Evolutionary conservation across 2,329 filamentous ascomycete species (phyloP).

Genomic region (Penicillium sp.): DNA sequence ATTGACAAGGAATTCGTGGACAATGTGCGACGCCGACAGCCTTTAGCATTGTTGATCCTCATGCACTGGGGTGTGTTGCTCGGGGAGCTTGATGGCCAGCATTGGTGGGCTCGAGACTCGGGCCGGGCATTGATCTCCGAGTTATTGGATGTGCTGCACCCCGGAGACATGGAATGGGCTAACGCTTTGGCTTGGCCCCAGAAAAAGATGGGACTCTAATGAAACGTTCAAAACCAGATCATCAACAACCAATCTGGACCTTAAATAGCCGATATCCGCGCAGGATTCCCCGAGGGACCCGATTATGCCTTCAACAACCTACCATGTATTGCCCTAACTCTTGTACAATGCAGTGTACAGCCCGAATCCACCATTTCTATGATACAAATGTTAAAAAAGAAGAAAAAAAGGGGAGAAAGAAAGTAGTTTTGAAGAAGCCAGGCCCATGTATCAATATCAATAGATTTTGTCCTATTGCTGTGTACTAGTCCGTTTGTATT

Average conservation of each 20-base stretch:
- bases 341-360: too few relatives aligned
- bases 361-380: too few relatives aligned
- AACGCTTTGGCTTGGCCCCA: constrained; percentile 34
- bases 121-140: constrained; percentile 33
- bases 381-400: too few relatives aligned
- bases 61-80: constrained; percentile 41
- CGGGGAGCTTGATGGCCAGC: constrained; percentile 30
- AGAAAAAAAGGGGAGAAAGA: too few relatives aligned
- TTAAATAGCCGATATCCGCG: background rate
- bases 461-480: too few relatives aligned
- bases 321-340: background rate
- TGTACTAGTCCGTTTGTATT: too few relatives aligned
- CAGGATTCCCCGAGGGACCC: too few relatives aligned
- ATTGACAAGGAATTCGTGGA: constrained; percentile 37
- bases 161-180: constrained; percentile 26
- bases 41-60: constrained; percentile 35
- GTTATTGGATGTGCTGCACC: constrained; percentile 23
- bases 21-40: constrained; percentile 30
- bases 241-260: background rate
- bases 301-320: background rate
- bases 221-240: background rate
- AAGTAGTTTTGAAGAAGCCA: too few relatives aligned
- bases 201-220: constrained; percentile 30
- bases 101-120: constrained; percentile 40
- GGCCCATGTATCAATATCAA: too few relatives aligned